Base-by-base conservation (phyloP, 805 yeast species). In the Pichia cephalocereana region DNA sequence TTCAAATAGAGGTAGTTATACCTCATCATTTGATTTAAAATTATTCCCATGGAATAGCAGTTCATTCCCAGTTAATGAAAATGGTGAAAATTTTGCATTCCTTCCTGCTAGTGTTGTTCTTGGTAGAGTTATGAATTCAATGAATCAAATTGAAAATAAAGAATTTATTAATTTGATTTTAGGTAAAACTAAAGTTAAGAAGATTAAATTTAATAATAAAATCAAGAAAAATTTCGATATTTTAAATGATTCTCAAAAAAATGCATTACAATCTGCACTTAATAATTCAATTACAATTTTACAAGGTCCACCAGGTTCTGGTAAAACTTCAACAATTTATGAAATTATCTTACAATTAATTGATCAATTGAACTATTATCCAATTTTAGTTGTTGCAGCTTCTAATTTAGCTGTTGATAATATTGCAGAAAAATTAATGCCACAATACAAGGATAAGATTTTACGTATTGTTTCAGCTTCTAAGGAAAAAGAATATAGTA, bases 251-350 rank as follows among this genome's bases (percentile, higher is more conserved):
- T 83, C 96, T 0, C 99, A 91, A 62, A 72, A 71, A 40, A 66
- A 70, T 3, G 96, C 98, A 0, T 78, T 90, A 6, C 69, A 70
- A 34, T 83, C 85, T 57, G 75, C 95, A 0, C 51, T 89, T 27
- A 85, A 85, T 57, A 77, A 82, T 19, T 60, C 70, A 61, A 43
- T 76, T 9, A 64, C 78, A 0, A 72, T 83, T 9, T 71, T 83
- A 9, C 88, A 83, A 56, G 91, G 91, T 1, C 91, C 90, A 0
- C 89, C 89, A 1, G 90, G 90, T 8, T 82, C 89, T 0, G 90
- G 90, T 26, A 83, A 83, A 60, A 90, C 97, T 0, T 83, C 83
- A 46, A 90, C 97, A 0, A 62, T 91, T 28, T 77, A 88, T 26
- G 97, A 91, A 61, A 70, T 87, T 27, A 81, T 89, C 41, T 75